Evolutionary conservation across 140 eudicot genomes (phyloP).

Genomic region (Erigeron philadelphicus): DNA sequence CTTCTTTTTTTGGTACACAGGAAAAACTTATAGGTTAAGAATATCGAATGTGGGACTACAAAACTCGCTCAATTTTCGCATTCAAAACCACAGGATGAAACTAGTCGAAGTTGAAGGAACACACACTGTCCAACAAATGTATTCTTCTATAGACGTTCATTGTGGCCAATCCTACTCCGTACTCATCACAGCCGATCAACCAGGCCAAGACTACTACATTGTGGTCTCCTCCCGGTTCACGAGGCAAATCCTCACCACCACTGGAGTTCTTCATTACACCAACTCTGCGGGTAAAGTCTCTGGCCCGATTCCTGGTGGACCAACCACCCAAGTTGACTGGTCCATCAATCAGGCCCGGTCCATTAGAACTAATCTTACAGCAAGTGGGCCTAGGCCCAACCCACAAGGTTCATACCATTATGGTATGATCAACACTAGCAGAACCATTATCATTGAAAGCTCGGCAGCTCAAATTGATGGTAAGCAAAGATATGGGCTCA

Average conservation of each 20-base stretch:
- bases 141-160: conserved; percentile 83
- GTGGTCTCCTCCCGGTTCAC: conserved; percentile 79
- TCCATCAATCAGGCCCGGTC: conserved; percentile 88
- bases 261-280: conserved; percentile 62
- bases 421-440: conserved; percentile 77
- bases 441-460: conserved; percentile 67
- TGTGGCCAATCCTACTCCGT: conserved; percentile 85
- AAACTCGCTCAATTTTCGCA: conserved; percentile 75
- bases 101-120: conserved; percentile 89
- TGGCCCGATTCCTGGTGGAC: conserved; percentile 80
- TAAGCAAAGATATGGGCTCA: conserved; percentile 79
- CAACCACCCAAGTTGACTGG: conserved; percentile 74
- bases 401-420: conserved; percentile 98
- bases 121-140: conserved; percentile 67
- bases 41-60: conserved; percentile 83
- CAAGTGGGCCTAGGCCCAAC: conserved; percentile 98
- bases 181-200: conserved; percentile 63
- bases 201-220: conserved; percentile 58
- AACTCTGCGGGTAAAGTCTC: conserved; percentile 51
- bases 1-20: conserved; percentile 27
- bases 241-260: conserved; percentile 46
- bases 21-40: conserved; percentile 76
- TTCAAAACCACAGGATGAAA: conserved; percentile 79
- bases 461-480: conserved; percentile 58
- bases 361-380: conserved; percentile 84